Evolutionary conservation across 2,329 filamentous ascomycete species (phyloP).

Genomic region (Aureobasidium sp.): DNA sequence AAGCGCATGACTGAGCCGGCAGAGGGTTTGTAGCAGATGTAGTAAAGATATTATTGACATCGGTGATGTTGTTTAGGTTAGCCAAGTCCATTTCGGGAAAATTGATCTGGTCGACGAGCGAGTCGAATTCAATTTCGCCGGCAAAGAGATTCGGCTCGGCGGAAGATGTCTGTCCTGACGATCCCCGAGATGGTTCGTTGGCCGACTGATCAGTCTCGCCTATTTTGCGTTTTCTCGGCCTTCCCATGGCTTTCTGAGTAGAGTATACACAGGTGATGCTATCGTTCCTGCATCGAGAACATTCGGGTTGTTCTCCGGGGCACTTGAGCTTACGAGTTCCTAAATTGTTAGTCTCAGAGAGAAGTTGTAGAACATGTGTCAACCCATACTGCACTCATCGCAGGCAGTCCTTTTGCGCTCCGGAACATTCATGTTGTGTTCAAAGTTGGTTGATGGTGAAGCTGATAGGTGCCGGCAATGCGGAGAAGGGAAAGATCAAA

Average conservation of each 20-base stretch:
- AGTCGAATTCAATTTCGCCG: neutral
- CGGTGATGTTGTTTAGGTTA: neutral
- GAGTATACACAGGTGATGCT: constrained; percentile 40
- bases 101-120: neutral
- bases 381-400: constrained; percentile 35
- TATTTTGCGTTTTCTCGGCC: constrained; percentile 39
- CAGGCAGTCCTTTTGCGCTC: constrained; percentile 27
- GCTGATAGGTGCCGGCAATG: neutral
- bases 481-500: neutral
- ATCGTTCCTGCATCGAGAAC: constrained; percentile 37
- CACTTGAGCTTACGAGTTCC: constrained; percentile 46
- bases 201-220: neutral
- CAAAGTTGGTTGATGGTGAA: neutral
- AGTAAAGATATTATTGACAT: neutral
- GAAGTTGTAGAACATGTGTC: no score
- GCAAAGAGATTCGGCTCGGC: neutral
- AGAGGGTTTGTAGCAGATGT: neutral
- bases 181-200: neutral
- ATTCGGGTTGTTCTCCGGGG: constrained; percentile 36
- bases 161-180: neutral
- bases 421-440: neutral
- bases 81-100: neutral
- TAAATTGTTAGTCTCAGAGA: constrained; percentile 19
- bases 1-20: constrained; percentile 35
- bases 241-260: constrained; percentile 43